These are phyloP conservation scores for Borealophlyctis nickersoniae DNA, from an alignment of 192 early-diverging fungal species.

Conservation along the genomic window DNA sequence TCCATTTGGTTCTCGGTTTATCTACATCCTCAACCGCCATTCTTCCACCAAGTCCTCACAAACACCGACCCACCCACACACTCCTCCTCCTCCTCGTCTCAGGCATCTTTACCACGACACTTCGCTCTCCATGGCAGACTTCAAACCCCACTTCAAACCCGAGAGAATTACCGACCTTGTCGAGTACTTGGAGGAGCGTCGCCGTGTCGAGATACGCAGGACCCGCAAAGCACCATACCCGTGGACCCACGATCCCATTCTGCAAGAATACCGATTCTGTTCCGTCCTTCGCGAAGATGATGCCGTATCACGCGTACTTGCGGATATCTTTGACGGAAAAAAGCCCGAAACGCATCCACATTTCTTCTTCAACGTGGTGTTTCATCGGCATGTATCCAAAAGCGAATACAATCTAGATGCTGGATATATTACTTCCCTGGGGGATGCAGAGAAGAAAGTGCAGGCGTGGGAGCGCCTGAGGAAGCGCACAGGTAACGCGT, in stretches of 20 bases:
- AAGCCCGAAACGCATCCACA: not conserved
- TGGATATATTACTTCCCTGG: not conserved
- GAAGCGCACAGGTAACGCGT: not conserved
- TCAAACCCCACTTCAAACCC: too few relatives aligned
- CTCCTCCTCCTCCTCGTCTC: too few relatives aligned
- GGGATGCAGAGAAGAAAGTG: not conserved
- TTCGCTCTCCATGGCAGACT: too few relatives aligned
- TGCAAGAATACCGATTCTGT: not conserved
- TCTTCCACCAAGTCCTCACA: too few relatives aligned
- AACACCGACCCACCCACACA: too few relatives aligned
- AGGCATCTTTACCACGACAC: too few relatives aligned
- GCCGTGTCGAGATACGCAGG: not conserved
- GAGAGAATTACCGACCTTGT: not conserved
- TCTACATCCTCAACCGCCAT: too few relatives aligned
- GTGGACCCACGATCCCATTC: not conserved
- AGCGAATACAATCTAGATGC: not conserved
- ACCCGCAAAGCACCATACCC: not conserved
- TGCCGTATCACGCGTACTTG: not conserved
- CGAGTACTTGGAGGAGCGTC: not conserved
- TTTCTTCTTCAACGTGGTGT: not conserved
- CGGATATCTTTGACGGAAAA: not conserved
- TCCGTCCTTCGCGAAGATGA: not conserved
- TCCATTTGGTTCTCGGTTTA: too few relatives aligned
- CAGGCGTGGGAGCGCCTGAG: not conserved
- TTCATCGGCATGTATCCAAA: not conserved